Evolutionary conservation across 73 alveolate species (phyloP), one percentile per base, ranked within the genome.

Genomic region (Paramecium sexaurelia): DNA sequence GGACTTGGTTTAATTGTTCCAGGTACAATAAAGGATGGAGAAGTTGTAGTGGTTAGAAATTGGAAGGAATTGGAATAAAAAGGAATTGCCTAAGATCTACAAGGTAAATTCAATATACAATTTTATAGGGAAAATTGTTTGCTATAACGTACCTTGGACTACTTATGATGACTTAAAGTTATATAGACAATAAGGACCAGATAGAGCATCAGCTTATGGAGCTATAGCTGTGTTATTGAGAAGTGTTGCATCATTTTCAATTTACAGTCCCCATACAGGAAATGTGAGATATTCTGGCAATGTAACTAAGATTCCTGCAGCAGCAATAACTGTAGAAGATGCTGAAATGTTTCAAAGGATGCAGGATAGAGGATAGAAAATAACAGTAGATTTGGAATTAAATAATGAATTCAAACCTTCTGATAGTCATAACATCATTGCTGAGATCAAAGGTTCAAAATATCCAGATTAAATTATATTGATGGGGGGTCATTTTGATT

Each of bases 71-170:
- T 88, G 29, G 47, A 66, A 29, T 33, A 73, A 11, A 61, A 61
- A 11, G 83, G 83, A 24, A 68, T 55, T 22, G 43, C 75, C 22
- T 36, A 87, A 26, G 17, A 57, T 9, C 35, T 87, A 8, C 39
- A 75, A 32, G 94, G 94, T 45, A 90, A 90, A 32, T 32, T 41
- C 78, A 40, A 26, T 24, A 35, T 17, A 83, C 86, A 73, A 67
- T 3, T 17, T 0, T 7, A n/a, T 71, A 47, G 94, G 94, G 2
- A 91, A 83, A 39, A 82, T 91, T 27, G 94, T 91, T 11, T 45
- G 91, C 39, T 91, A 82, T 22, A 36, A 83, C 83, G 92, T 91
- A 6, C 94, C 94, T 6, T 91, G 92, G 94, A 82, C 51, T 0
- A 11, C 22, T 13, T 68, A 88, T 43, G 91, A 29, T 37, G 24